These are phyloP conservation scores for Taxillus chinensis DNA, from an alignment of 164 flowering plant species.

Conservation along the genomic window DNA sequence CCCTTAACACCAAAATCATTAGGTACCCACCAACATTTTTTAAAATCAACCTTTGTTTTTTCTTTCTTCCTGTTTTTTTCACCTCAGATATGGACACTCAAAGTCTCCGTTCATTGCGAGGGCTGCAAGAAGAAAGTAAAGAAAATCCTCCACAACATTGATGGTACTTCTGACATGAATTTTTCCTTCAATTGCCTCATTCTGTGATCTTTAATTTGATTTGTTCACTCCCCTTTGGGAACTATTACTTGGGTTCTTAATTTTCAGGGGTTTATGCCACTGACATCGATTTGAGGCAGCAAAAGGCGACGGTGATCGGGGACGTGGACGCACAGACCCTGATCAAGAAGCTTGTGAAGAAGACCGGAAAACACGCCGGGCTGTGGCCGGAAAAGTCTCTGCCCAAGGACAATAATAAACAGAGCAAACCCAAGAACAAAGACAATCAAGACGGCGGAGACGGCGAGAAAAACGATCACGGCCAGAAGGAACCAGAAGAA, in stretches of 20 bases:
- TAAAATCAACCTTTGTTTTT: background rate
- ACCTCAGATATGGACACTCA: conserved; percentile 45
- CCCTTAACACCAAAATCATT: background rate
- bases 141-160: conserved; percentile 30
- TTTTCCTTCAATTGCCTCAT: background rate
- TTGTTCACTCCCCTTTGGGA: background rate
- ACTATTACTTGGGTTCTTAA: background rate
- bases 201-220: background rate
- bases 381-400: conserved; percentile 37
- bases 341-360: conserved; percentile 35
- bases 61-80: background rate
- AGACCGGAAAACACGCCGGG: conserved; percentile 49
- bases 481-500: conserved; percentile 12
- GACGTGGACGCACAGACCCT: conserved; percentile 34
- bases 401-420: conserved; percentile 19
- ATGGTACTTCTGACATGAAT: conserved; percentile 21
- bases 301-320: conserved; percentile 37
- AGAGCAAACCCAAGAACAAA: background rate
- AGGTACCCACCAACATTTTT: too few species aligned
- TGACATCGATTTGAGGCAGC: conserved; percentile 39
- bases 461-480: conserved; percentile 5
- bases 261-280: conserved; percentile 37
- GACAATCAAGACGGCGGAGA: background rate
- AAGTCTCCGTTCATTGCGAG: conserved; percentile 55
- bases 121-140: conserved; percentile 57